Conservation (phyloP, 805 yeast species). For the Starmerella sirachaensis region DNA sequence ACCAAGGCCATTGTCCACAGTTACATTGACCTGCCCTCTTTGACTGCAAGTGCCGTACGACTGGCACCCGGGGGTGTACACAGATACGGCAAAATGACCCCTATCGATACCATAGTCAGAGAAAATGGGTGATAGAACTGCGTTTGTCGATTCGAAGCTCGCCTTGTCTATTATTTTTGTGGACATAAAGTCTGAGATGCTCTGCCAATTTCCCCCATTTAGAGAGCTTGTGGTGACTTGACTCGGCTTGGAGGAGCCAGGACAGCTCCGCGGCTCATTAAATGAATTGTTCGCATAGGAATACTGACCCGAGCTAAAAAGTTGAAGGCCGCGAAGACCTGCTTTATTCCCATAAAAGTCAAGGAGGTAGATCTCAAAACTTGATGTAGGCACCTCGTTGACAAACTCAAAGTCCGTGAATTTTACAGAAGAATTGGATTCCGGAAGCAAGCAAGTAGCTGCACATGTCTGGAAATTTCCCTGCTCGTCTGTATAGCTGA, state of each 20-base stretch:
- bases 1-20: conserved; percentile 43
- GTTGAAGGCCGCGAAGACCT: conserved; percentile 58
- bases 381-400: conserved; percentile 47
- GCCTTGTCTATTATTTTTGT: conserved; percentile 26
- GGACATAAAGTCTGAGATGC: conserved; percentile 22
- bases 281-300: conserved; percentile 65
- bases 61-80: conserved; percentile 82
- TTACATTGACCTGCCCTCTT: conserved; percentile 71
- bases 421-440: conserved; percentile 16
- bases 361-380: conserved; percentile 51
- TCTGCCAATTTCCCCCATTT: conserved; percentile 24
- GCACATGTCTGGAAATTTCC: conserved; percentile 56
- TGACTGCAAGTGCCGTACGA: conserved; percentile 51
- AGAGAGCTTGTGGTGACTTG: conserved; percentile 1
- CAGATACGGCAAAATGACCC: conserved; percentile 60
- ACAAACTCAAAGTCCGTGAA: conserved; percentile 77
- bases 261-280: conserved; percentile 26
- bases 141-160: conserved; percentile 28
- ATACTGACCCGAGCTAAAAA: conserved; percentile 45
- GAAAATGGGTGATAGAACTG: conserved; percentile 42
- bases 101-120: conserved; percentile 44
- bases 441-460: conserved; percentile 73
- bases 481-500: conserved; percentile 68
- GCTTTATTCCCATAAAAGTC: conserved; percentile 60
- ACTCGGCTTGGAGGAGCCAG: background rate